These are phyloP conservation scores for Phaeosphaeria sp. DNA, from an alignment of 2,329 filamentous ascomycete genomes.

Conservation along the genomic window DNA sequence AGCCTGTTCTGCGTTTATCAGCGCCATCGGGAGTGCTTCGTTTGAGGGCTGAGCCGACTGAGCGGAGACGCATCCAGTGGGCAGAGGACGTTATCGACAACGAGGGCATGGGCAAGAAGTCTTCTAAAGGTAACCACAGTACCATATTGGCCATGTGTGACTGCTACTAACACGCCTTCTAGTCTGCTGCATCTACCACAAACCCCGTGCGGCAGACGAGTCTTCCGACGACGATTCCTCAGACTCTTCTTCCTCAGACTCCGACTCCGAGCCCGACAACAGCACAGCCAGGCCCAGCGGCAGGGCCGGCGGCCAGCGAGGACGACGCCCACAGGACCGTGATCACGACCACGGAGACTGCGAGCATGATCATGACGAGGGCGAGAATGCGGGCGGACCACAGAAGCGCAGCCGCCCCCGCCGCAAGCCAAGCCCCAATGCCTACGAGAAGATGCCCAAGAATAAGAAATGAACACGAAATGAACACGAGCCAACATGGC, in stretches of 20 bases:
- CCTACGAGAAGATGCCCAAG: conserved; percentile 78
- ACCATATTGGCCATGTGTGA: background rate
- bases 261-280: conserved; percentile 63
- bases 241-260: conserved; percentile 61
- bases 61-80: conserved; percentile 79
- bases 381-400: conserved; percentile 49
- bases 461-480: conserved; percentile 42
- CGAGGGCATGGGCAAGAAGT: conserved; percentile 91
- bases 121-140: conserved; percentile 77
- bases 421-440: conserved; percentile 74
- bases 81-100: conserved; percentile 94
- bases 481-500: conserved; percentile 9
- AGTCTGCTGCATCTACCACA: conserved; percentile 99
- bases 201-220: conserved; percentile 72
- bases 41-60: conserved; percentile 50
- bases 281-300: conserved; percentile 53
- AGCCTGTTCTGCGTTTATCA: conserved; percentile 41
- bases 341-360: conserved; percentile 38
- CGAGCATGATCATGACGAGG: conserved; percentile 48
- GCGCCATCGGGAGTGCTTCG: conserved; percentile 46
- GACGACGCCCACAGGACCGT: conserved; percentile 35
- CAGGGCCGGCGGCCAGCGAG: conserved; percentile 28
- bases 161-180: conserved; percentile 3
- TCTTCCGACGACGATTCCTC: conserved; percentile 74
- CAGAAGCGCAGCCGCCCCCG: conserved; percentile 49